Conservation (phyloP, 2,329 filamentous ascomycete genomes). For the Fusarium sterilihyphosum region DNA sequence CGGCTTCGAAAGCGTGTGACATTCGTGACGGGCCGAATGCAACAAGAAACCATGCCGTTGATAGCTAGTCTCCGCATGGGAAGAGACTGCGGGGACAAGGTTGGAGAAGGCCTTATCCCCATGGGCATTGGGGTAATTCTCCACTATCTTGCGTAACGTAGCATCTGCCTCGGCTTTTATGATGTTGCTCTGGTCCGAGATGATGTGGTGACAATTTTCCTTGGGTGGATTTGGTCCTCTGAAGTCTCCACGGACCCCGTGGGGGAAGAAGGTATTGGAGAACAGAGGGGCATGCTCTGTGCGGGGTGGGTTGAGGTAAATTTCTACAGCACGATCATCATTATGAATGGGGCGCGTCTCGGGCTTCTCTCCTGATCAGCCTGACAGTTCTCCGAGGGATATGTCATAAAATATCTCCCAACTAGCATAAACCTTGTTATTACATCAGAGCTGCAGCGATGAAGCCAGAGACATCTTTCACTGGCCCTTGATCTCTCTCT, state of each 20-base stretch:
- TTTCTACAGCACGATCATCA: neutral
- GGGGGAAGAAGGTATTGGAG: conserved; percentile 2
- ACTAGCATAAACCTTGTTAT: neutral
- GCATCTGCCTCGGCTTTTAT: neutral
- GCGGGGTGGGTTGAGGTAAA: conserved; percentile 10
- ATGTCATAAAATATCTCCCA: neutral
- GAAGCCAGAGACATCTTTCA: neutral
- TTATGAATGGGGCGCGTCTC: neutral
- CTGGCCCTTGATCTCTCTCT: conserved; percentile 1
- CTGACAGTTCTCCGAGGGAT: neutral
- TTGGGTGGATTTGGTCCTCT: neutral
- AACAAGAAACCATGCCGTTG: neutral
- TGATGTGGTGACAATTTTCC: neutral
- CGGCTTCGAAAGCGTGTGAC: neutral
- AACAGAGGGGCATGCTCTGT: conserved; percentile 6
- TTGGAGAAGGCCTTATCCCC: conserved; percentile 14
- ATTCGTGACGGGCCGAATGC: conserved; percentile 10
- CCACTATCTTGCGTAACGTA: conserved; percentile 2
- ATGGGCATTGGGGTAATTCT: conserved; percentile 3
- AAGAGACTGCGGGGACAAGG: neutral
- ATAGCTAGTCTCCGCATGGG: neutral
- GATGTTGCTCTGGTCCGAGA: neutral
- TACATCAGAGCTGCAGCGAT: neutral
- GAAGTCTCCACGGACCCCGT: neutral
- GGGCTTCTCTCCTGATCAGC: conserved; percentile 4